Base-by-base conservation (phyloP, 345 rosid genomes). In the Excoecaria cochinchinensis region DNA sequence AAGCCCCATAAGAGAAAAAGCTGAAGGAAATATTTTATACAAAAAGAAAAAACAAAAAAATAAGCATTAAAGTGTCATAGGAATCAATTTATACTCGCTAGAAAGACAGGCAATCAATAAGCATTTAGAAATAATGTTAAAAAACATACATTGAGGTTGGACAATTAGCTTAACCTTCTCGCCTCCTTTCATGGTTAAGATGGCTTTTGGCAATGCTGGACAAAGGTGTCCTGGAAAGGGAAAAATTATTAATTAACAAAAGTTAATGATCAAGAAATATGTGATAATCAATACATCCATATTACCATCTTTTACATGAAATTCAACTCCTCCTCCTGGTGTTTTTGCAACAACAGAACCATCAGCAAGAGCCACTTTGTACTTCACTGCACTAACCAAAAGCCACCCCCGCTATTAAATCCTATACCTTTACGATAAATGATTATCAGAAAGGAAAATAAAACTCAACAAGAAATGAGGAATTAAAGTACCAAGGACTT, bases 221-320 rank as follows among this genome's bases (percentile, higher is more conserved):
- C 83, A 90, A 14, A 90, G 77, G 84, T 86, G 86, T 60, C 89
- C 91, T 88, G 84, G 22, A 74, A 70, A 73, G 25, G 6, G 13
- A 21, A 69, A 66, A 70, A 73, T 7, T 24, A 31, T 48, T 24
- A 31, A 38, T 55, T 25, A 48, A 42, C 25, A 71, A 31, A 22
- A 71, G 21, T 58, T 31, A n/a, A 40, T 47, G 51, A 38, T 66
- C 12, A 77, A 61, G 16, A 46, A 59, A 75, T 12, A 36, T 53
- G 4, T 62, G 24, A 15, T 48, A 73, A 10, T 21, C 42, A 40
- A 5, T 73, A 38, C 4, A 69, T 67, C 16, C 51, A 72, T 71
- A 52, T 79, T 84, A 90, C 94, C 90, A 74, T 90, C 91, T 74
- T 84, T 90, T 16, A 90, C 81, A 74, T 77, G 70, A 81, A 88